Conservation (phyloP, 2,329 filamentous ascomycete genomes). For the Eutypa lata region DNA sequence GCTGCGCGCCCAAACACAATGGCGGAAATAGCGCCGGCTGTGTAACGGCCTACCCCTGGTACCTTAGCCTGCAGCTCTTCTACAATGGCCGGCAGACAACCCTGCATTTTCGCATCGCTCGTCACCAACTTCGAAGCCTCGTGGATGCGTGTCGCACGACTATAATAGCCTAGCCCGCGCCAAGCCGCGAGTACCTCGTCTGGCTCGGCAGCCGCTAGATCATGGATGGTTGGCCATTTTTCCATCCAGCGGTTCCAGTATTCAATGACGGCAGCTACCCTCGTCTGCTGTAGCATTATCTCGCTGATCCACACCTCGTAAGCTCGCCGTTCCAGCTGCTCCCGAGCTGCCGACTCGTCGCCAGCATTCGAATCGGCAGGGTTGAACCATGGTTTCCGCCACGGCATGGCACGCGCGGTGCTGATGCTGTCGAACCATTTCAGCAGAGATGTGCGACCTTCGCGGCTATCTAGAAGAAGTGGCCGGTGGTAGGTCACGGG, state of each 20-base stretch:
- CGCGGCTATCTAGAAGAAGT: constrained; percentile 39
- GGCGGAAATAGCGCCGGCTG: constrained; percentile 59
- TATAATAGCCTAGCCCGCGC: constrained; percentile 63
- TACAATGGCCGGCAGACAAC: constrained; percentile 47
- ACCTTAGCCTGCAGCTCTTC: constrained; percentile 47
- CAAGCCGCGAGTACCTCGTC: constrained; percentile 58
- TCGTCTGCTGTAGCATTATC: constrained; percentile 66
- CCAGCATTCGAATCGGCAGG: constrained; percentile 20
- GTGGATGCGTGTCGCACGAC: constrained; percentile 59
- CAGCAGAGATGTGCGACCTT: constrained; percentile 38
- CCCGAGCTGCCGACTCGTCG: constrained; percentile 17
- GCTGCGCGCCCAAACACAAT: constrained; percentile 60
- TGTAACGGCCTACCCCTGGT: constrained; percentile 60
- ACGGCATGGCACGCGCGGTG: constrained; percentile 51
- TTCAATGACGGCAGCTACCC: constrained; percentile 58
- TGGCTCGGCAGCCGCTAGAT: constrained; percentile 49
- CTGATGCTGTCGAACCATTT: constrained; percentile 50
- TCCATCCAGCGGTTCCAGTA: constrained; percentile 63
- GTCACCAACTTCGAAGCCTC: constrained; percentile 53
- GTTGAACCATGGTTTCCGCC: constrained; percentile 57
- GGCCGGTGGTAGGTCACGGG: constrained; percentile 46
- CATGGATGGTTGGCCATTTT: constrained; percentile 56
- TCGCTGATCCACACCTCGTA: constrained; percentile 67
- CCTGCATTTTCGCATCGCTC: constrained; percentile 35
- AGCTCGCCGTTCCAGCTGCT: constrained; percentile 49